Base-by-base conservation (phyloP, 2,329 filamentous ascomycete genomes). In the Fusarium concolor region DNA sequence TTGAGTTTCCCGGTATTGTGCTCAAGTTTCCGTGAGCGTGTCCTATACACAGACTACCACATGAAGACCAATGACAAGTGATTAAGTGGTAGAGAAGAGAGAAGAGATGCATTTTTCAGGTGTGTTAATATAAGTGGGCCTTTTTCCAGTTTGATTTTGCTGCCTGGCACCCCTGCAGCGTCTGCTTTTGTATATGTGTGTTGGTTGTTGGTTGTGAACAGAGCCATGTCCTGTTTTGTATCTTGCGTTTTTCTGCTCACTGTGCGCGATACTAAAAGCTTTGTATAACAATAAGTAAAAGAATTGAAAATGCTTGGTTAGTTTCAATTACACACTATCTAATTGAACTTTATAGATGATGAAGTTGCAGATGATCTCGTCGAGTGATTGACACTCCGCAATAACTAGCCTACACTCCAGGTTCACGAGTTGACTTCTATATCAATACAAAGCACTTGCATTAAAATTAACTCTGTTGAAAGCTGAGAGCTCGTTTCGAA, bases 161-260 rank as follows among this genome's bases (percentile, higher is more conserved):
- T n/a, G 3, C 14, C 4, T 5, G 20, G 24, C 4, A 12, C 11
- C 60, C 60, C 35, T 51, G 51, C 8, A 49, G 20, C 3, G 2
- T 17, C 24, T 47, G 11, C 6, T 10, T n/a, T 18, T 37, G 17
- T 31, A 17, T 37, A 65, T 65, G 60, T 33, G 35, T 35, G 33
- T 35, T 35, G 33, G 33, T n/a, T 31, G 62, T 51, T 65, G 62
- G 60, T 42, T 42, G n/a, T 10, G n/a, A 52, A 46, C 22, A 31
- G 11, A 5, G 38, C n/a, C 6, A 15, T 33, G 14, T 33, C 31
- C 31, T 15, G 4, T 15, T 33, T 33, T 28, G 26, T 50, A 20
- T 9, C 22, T 11, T 14, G 10, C 2, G 17, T 17, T 12, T 31
- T 45, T 52, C 1, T 44, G 61, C 3, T 41, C 12, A 61, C 28